Evolutionary conservation across 1,284 basidiomycete species (phyloP).

Genomic region (Puccinia triticina): DNA sequence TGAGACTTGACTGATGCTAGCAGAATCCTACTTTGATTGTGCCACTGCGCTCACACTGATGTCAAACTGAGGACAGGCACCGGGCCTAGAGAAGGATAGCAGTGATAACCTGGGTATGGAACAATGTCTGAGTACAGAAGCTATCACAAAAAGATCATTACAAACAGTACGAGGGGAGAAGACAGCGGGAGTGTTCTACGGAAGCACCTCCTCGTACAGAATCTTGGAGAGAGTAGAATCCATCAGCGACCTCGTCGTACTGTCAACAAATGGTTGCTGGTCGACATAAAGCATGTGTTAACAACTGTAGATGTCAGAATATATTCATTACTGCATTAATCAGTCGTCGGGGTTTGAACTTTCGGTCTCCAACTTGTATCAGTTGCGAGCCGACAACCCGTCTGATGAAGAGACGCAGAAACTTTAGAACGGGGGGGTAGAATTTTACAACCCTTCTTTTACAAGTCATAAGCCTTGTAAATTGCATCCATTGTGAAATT

Average conservation of each 20-base stretch:
- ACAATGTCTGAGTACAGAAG: not conserved
- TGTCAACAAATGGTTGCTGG: not conserved
- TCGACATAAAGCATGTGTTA: not conserved
- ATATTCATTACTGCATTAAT: not conserved
- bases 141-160: not conserved
- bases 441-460: too few relatives aligned
- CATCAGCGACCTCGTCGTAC: not conserved
- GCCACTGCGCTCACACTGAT: not conserved
- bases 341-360: not conserved
- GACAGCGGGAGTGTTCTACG: not conserved
- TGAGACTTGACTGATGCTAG: too few relatives aligned
- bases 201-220: not conserved
- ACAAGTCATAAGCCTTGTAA: too few relatives aligned
- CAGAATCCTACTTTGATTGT: too few relatives aligned
- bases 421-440: not conserved
- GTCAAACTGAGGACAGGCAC: not conserved
- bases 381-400: not conserved
- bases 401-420: not conserved
- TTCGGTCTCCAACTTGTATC: constrained; percentile 13
- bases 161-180: not conserved
- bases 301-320: constrained; percentile 2
- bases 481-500: too few relatives aligned
- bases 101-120: not conserved
- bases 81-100: too few relatives aligned
- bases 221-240: not conserved